Conservation (phyloP, 176 grass and related monocot genomes). For the Eragrostis nindensis region DNA sequence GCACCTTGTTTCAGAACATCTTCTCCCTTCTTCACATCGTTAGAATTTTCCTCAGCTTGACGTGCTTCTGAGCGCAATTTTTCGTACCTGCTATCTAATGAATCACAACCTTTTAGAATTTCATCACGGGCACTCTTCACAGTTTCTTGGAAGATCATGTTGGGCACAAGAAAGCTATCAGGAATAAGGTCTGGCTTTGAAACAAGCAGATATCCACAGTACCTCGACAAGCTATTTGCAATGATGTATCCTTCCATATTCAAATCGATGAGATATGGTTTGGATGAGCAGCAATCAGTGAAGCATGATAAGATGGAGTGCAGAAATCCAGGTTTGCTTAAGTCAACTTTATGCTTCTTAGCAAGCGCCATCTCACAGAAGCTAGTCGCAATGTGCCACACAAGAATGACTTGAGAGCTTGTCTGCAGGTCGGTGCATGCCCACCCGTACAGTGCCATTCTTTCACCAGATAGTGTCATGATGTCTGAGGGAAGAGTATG, state of each 20-base stretch:
- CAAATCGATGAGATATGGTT: background rate
- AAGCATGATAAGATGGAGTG: background rate
- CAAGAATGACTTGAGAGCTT: slow-evolving; percentile 30
- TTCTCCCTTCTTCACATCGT: background rate
- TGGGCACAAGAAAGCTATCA: slow-evolving; percentile 13
- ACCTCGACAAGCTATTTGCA: slow-evolving; percentile 51
- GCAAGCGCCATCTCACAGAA: slow-evolving; percentile 32
- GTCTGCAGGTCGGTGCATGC: background rate
- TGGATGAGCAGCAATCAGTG: background rate
- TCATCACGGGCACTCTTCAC: slow-evolving; percentile 4
- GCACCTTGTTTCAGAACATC: slow-evolving; percentile 18
- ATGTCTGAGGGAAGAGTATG: background rate
- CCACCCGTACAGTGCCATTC: background rate
- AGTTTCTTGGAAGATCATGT: background rate
- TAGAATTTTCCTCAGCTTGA: background rate
- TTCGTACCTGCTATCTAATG: background rate
- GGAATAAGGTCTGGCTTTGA: slow-evolving; percentile 34
- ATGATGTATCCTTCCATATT: background rate
- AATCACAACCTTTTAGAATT: slow-evolving; percentile 8
- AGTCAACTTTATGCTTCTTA: background rate
- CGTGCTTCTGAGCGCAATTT: background rate
- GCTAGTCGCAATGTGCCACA: slow-evolving; percentile 42
- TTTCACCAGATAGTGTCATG: background rate
- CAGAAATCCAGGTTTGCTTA: background rate
- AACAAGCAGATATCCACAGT: slow-evolving; percentile 53